Conservation (phyloP, 2,329 filamentous ascomycete genomes). For the Diaporthe sp. region DNA sequence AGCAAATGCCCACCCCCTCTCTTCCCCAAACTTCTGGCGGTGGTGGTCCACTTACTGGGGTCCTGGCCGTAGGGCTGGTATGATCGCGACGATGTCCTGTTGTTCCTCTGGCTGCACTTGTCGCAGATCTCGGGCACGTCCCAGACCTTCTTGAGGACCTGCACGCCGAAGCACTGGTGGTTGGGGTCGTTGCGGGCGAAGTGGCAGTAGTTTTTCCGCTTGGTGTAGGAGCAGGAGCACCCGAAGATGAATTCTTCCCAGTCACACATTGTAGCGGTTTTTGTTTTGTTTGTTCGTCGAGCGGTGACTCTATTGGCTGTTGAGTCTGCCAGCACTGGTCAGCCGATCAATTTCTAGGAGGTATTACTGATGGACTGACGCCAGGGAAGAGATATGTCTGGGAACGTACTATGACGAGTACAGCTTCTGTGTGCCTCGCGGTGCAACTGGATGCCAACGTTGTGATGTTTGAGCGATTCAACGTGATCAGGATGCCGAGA, state of each 20-base stretch:
- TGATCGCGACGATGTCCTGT: conserved; percentile 37
- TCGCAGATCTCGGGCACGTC: conserved; percentile 67
- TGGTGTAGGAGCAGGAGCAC: conserved; percentile 71
- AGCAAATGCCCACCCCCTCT: no score
- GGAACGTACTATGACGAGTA: conserved; percentile 6
- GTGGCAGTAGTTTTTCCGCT: conserved; percentile 79
- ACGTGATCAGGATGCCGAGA: conserved; percentile 2
- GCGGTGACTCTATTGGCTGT: neutral
- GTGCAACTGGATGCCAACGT: neutral
- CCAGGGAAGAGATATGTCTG: neutral
- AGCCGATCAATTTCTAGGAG: neutral
- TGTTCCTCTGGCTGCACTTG: conserved; percentile 51
- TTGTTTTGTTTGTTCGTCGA: neutral
- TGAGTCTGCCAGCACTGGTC: neutral
- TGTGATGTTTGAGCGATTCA: neutral
- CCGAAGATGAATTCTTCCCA: conserved; percentile 77
- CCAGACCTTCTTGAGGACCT: conserved; percentile 73
- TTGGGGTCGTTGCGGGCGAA: conserved; percentile 78
- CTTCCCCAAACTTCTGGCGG: neutral
- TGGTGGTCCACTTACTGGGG: conserved; percentile 4
- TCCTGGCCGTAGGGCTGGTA: conserved; percentile 29
- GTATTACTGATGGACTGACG: neutral
- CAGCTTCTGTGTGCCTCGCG: conserved; percentile 10
- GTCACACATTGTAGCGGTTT: conserved; percentile 74
- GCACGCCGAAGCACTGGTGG: conserved; percentile 77